Evolutionary conservation across 257 asterid genomes (phyloP).

Genomic region (Ajuga chamaepitys): DNA sequence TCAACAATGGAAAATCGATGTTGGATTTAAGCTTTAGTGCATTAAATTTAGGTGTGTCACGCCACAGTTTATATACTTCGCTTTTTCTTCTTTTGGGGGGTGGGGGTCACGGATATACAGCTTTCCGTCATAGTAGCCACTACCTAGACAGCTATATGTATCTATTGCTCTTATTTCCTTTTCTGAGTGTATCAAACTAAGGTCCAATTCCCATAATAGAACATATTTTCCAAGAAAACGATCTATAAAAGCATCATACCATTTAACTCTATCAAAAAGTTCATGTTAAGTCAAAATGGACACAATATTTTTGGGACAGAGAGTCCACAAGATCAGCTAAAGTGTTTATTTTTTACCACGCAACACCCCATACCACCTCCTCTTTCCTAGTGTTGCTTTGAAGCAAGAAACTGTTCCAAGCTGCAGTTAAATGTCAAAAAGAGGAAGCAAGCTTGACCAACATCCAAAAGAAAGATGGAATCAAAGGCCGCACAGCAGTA

Average conservation of each 20-base stretch:
- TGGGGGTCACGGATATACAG: neutral
- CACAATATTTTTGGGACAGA: neutral
- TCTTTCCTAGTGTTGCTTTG: too few relatives aligned
- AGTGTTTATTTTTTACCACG: neutral
- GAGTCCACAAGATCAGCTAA: neutral
- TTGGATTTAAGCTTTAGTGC: neutral
- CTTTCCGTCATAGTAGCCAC: neutral
- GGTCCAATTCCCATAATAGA: neutral
- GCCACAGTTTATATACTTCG: neutral
- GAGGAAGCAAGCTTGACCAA: neutral
- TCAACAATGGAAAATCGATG: neutral
- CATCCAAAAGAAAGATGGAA: constrained; percentile 3
- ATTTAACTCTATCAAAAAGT: neutral
- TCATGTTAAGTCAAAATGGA: neutral
- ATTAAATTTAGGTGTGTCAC: neutral
- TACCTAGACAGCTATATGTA: neutral
- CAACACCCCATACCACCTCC: too few relatives aligned
- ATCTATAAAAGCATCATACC: too few relatives aligned
- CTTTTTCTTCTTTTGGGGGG: neutral
- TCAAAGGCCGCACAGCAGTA: neutral
- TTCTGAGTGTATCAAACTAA: neutral
- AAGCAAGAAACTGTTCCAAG: neutral
- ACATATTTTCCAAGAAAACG: neutral
- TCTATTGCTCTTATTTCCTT: neutral
- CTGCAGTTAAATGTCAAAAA: neutral